phyloP scores from a whole-genome alignment of 2,329 filamentous ascomycete genomes.

The Botrytis pseudocinerea region DNA sequence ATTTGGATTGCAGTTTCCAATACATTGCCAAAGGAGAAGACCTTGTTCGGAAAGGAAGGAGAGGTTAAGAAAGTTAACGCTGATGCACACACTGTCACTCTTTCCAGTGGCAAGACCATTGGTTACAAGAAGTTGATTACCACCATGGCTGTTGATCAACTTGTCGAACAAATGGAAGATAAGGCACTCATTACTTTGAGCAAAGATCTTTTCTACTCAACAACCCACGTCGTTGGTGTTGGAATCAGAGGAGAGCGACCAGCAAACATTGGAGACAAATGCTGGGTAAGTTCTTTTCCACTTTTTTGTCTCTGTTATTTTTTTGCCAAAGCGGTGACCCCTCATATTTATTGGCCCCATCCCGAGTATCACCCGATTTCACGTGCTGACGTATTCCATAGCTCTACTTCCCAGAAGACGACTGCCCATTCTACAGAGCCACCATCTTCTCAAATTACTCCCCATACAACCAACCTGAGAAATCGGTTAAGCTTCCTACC shows the following conservation, averaged over 20 bases:
- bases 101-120: conserved; percentile 83
- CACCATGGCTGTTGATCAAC: conserved; percentile 92
- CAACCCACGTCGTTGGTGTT: conserved; percentile 95
- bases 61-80: conserved; percentile 86
- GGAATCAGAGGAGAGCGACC: conserved; percentile 89
- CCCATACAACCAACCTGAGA: conserved; percentile 90
- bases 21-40: conserved; percentile 90
- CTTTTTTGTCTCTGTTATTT: conserved; percentile 5
- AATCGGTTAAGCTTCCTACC: conserved; percentile 81
- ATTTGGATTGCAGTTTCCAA: conserved; percentile 98
- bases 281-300: conserved; percentile 67
- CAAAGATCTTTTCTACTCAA: conserved; percentile 95
- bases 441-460: conserved; percentile 99
- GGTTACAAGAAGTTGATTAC: conserved; percentile 90
- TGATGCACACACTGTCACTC: conserved; percentile 75
- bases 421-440: conserved; percentile 98
- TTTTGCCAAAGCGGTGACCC: conserved; percentile 17
- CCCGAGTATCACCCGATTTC: not conserved
- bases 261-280: conserved; percentile 98
- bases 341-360: not conserved
- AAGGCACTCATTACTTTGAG: conserved; percentile 77
- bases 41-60: conserved; percentile 81
- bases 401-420: conserved; percentile 98
- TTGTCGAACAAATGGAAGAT: conserved; percentile 86
- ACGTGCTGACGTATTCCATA: conserved; percentile 42